A percentile compares a stretch with the other conserved stretches of the same genome.
These are phyloP conservation scores for Xylaria sp. DNA, from an alignment of 2,329 filamentous ascomycete genomes.

Conservation along the genomic window DNA sequence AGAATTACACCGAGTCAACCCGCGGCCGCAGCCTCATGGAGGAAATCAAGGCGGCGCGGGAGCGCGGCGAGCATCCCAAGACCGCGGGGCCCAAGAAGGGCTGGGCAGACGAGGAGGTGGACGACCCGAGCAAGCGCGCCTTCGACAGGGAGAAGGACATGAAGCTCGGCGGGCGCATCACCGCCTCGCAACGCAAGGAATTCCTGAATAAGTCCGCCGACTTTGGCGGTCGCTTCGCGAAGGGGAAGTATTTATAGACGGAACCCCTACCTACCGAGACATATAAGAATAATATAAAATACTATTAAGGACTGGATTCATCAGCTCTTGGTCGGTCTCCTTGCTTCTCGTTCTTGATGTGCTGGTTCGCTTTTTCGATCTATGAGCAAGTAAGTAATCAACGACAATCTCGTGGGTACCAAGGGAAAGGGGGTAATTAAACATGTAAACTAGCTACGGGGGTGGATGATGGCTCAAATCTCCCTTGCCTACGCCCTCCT, in stretches of 20 bases:
- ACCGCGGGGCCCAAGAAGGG: constrained; percentile 27
- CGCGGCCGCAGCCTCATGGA: constrained; percentile 65
- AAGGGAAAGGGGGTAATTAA: too few species aligned
- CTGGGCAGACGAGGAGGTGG: constrained; percentile 68
- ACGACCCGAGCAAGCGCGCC: constrained; percentile 86
- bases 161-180: constrained; percentile 74
- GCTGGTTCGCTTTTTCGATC: too few species aligned
- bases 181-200: constrained; percentile 74
- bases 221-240: constrained; percentile 81
- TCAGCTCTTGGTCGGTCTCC: too few species aligned
- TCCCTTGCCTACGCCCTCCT: too few species aligned
- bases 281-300: too few species aligned
- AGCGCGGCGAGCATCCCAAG: constrained; percentile 29
- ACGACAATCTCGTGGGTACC: too few species aligned
- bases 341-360: too few species aligned
- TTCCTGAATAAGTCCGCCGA: constrained; percentile 79
- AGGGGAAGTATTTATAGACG: constrained; percentile 66
- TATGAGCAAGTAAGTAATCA: too few species aligned
- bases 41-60: constrained; percentile 55
- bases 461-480: too few species aligned
- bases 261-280: not conserved
- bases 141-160: constrained; percentile 97
- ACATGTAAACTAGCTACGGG: too few species aligned
- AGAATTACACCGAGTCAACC: constrained; percentile 57
- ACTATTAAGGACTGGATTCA: too few species aligned